phyloP scores from a whole-genome alignment of 495 filamentous ascomycete genomes.

The Amphirosellinia nigrospora region DNA sequence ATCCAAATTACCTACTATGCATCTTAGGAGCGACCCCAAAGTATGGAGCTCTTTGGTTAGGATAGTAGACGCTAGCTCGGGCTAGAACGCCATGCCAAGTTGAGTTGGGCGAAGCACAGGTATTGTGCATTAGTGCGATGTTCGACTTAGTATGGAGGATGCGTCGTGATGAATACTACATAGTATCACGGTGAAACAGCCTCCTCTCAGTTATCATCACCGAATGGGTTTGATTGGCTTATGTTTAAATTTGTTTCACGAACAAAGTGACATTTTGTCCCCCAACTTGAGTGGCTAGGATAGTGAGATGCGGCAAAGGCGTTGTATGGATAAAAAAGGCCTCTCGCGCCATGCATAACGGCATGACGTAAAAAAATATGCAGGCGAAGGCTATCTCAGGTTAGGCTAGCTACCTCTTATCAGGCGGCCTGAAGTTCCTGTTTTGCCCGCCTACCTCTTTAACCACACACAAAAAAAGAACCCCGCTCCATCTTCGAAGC shows the following conservation, averaged over 20 bases:
- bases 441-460: too few species aligned
- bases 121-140: not conserved
- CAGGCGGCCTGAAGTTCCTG: not conserved
- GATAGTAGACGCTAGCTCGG: constrained; percentile 10
- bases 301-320: constrained; percentile 9
- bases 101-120: not conserved
- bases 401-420: not conserved
- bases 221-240: not conserved
- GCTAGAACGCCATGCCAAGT: not conserved
- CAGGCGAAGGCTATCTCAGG: too few species aligned
- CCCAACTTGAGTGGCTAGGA: not conserved
- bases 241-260: not conserved
- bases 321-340: constrained; percentile 7
- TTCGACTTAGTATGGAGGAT: too few species aligned
- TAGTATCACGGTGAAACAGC: not conserved
- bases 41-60: not conserved
- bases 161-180: too few species aligned
- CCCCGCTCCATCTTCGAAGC: not conserved
- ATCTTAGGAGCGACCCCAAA: not conserved
- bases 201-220: not conserved
- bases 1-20: not conserved
- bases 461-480: not conserved
- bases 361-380: constrained; percentile 8
- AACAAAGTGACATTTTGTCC: too few species aligned
- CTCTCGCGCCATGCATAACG: not conserved